These are phyloP conservation scores for Lavandula angustifolia DNA, from an alignment of 257 asterid species.

Conservation along the genomic window DNA sequence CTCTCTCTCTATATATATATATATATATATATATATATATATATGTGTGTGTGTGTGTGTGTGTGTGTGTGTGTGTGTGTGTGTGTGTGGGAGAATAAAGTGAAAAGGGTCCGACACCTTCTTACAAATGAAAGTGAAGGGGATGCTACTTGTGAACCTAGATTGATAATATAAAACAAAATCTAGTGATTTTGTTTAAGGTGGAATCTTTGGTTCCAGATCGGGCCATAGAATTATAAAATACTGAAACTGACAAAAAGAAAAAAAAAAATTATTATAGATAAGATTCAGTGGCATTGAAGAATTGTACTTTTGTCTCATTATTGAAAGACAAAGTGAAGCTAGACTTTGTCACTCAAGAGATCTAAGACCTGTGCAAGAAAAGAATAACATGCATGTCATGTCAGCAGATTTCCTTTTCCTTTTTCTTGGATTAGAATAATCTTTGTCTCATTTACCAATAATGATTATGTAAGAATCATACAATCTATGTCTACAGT, in stretches of 20 bases:
- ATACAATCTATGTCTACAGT: slow-evolving; percentile 16
- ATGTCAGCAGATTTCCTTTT: slow-evolving; percentile 39
- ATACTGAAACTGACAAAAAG: slow-evolving; percentile 15
- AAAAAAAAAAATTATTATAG: slow-evolving; percentile 25
- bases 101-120: slow-evolving; percentile 79
- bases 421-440: slow-evolving; percentile 21
- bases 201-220: slow-evolving; percentile 52
- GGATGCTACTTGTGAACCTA: slow-evolving; percentile 44
- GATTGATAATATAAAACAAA: slow-evolving; percentile 27
- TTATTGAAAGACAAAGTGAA: slow-evolving; percentile 67
- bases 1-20: not conserved
- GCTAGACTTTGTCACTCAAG: slow-evolving; percentile 57
- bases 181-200: slow-evolving; percentile 36
- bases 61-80: too few species aligned
- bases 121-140: slow-evolving; percentile 67
- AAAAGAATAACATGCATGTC: slow-evolving; percentile 80
- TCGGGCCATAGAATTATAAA: slow-evolving; percentile 33
- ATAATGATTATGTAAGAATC: slow-evolving; percentile 11
- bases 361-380: slow-evolving; percentile 75
- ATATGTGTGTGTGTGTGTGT: too few species aligned
- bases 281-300: slow-evolving; percentile 54
- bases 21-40: too few species aligned
- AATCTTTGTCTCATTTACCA: not conserved
- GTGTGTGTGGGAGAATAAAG: slow-evolving; percentile 99
- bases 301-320: slow-evolving; percentile 79